Base-by-base conservation (phyloP, 108 stramenopile genomes). In the Nitzschia palea region DNA sequence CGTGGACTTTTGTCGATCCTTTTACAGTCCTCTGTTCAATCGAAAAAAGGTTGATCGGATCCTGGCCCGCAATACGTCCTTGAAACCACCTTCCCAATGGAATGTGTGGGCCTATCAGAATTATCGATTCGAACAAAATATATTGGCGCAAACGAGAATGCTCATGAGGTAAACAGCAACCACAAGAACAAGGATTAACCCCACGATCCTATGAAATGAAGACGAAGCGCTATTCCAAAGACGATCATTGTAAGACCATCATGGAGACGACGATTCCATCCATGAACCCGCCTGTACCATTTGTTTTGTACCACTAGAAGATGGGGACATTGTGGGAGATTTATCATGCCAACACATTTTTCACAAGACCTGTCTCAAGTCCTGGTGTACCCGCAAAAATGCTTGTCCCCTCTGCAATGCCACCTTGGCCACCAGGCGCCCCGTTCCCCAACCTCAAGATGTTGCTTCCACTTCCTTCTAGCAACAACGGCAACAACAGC, bases 261-360 rank as follows among this genome's bases (percentile, higher is more conserved):
- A 61, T 37, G 42, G 40, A 9, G 70, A 71, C 35, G 59, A 31
- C 6, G 53, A 26, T 1, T 63, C 62, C 1, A 15, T 48, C 0
- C 1, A 71, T 31, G 61, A 44, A 35, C 72, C 72, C 3, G 43
- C 37, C 18, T 93, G 91, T 58, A 70, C 88, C 23, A 90, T 93
- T 51, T 93, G 91, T 36, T 71, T 90, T 10, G 55, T 59, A 17
- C 65, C 70, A 23, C 50, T 93, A 8, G 80, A 85, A 65, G 84
- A 93, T 74, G 91, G 88, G 2, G 91, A 93, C 22, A 56, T 75
- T n/a, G 80, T 93, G 43, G 91, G 91, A 28, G 82, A 68, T 32
- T 45, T 93, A 15, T 53, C 66, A 1, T 93, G 91, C 67, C 36
- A 67, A 0, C 91, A 93, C 50, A 54, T 81, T 18, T 90, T 86